Conservation (phyloP, 305 asterid species). For the Striga hermonthica region DNA sequence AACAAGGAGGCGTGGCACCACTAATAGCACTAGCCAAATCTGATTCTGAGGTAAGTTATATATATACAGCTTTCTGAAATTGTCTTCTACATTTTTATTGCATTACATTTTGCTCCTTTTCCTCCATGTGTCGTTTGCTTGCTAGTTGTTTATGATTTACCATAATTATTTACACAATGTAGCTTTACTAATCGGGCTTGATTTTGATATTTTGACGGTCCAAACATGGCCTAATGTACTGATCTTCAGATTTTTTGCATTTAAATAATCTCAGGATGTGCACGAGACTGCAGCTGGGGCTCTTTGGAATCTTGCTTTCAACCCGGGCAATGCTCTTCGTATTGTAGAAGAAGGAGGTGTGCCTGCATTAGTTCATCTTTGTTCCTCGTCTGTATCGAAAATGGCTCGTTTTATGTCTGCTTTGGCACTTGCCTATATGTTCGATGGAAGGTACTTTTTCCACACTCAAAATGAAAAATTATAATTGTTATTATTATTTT, state of each 20-base stretch:
- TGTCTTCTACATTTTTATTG: background rate
- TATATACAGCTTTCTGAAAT: constrained; percentile 1
- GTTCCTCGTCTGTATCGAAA: constrained; percentile 66
- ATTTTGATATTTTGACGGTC: background rate
- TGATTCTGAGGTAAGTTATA: constrained; percentile 50
- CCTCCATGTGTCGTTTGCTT: constrained; percentile 15
- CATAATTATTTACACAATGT: no score
- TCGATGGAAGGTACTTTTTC: constrained; percentile 63
- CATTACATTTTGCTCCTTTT: background rate
- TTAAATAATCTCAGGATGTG: constrained; percentile 52
- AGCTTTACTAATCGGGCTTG: constrained; percentile 1
- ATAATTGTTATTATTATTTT: no score
- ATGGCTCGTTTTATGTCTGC: constrained; percentile 92
- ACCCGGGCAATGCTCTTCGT: constrained; percentile 71
- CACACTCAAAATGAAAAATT: no score
- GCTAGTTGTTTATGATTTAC: constrained; percentile 3
- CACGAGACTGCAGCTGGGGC: constrained; percentile 93
- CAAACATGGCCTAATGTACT: background rate
- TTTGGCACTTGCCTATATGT: constrained; percentile 70
- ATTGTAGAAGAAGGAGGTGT: constrained; percentile 84
- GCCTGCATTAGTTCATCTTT: constrained; percentile 68
- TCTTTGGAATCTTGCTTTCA: constrained; percentile 84
- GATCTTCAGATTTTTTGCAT: background rate
- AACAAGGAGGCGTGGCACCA: constrained; percentile 76
- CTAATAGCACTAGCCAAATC: constrained; percentile 68